Base-by-base conservation (phyloP, 2,329 filamentous ascomycete genomes). In the Davidsoniella australis region DNA sequence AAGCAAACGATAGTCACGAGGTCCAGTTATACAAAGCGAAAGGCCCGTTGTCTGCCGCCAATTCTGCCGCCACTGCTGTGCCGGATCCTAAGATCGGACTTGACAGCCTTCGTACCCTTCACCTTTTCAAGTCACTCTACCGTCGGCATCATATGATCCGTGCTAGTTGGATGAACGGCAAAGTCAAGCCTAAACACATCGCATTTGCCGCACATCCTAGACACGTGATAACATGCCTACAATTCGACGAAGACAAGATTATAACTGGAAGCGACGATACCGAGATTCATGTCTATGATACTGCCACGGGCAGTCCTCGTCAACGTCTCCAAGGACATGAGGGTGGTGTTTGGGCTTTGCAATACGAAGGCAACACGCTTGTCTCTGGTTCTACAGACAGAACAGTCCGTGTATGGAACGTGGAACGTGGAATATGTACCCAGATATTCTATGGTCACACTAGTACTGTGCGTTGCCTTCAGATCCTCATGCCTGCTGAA, bases 331-430 rank as follows among this genome's bases (percentile, higher is more conserved):
- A 88, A 58, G 91, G 91, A 2, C 91, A 98, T 57, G 91, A 98
- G 63, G 91, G 91, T 33, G 91, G 91, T 42, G 91, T 98, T 1
- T 98, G 91, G 91, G 91, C 91, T 26, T 67, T 98, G 48, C 88
- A 96, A 62, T 98, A 96, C 61, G 82, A 95, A 60, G 89, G 88
- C 46, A 95, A 96, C 60, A 86, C 85, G 14, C 68, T 98, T 17
- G 91, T 98, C 2, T 98, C 91, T 14, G 91, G 91, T 2, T 95
- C 88, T 5, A 98, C 91, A 0, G 91, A 98, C 64, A 75, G 91
- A 43, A 94, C 91, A 9, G 91, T 98, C n/a, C 80, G 91, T n/a
- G 89, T 98, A 0, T 98, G 91, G 91, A 89, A 98, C 61, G 95
- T 98, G 55, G 86, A 94, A 60, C 82, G 82, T 58, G 91, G 88